Evolutionary conservation across 192 early-diverging fungal genomes (phyloP), one percentile per base, ranked within the genome.

Genomic region (Coemansia nantahalensis): DNA sequence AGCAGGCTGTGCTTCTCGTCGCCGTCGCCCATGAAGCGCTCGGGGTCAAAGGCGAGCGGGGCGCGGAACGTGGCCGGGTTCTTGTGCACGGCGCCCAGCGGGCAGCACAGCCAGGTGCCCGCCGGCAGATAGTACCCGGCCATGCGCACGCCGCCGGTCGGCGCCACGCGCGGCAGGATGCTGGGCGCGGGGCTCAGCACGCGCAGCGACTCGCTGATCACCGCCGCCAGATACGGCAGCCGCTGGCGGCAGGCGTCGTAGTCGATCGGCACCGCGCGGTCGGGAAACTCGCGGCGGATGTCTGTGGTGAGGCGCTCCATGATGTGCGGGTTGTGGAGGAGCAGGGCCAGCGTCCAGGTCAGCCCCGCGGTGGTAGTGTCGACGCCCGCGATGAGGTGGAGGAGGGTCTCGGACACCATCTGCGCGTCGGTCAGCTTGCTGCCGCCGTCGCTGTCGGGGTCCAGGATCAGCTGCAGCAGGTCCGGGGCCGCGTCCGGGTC

Each of bases 191-290:
- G 66, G 8, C 58, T 53, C 51, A 65, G 42, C n/a, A 65, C 43
- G 0, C 79, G 53, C 39, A 80, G 54, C 0, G 75, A 69, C 50
- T 80, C 79, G 36, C 40, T 46, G 37, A 80, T 68, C 14, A 74
- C 66, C 3, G 79, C 74, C 0, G 45, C 38, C 36, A 80, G 38
- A 17, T 67, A 78, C 14, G 79, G 69, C 45, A 80, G 42, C 33
- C 34, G 21, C 48, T 36, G 44, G 2, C 48, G 41, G 31, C 59
- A 56, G 9, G 46, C 62, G 17, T 55, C 63, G 8, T 47, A 76
- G 2, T 59, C 26, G 0, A 76, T 51, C 2, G 23, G 17, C 1
- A 12, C 8, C 6, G 26, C 17, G 6, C 16, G n/a, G 3, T 11
- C 32, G 1, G 74, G 62, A 36, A 78, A 74, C 15, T 45, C 32